Conservation (phyloP, 2,329 filamentous ascomycete genomes). For the Claviceps fusiformis region DNA sequence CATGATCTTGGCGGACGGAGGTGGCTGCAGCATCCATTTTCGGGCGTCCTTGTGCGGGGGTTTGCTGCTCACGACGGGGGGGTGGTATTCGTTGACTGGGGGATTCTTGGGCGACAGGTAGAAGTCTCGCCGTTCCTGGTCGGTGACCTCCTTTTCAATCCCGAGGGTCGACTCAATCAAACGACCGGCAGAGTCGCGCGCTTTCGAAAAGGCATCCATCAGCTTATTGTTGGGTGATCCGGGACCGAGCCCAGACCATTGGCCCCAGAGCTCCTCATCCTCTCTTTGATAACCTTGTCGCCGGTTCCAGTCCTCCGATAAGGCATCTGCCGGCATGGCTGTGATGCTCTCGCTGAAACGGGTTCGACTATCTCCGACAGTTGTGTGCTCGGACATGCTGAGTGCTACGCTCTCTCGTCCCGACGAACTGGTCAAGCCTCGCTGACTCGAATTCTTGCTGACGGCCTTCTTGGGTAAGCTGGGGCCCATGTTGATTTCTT, state of each 20-base stretch:
- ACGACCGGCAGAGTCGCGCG: slow-evolving; percentile 40
- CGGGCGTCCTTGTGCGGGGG: slow-evolving; percentile 57
- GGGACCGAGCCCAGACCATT: slow-evolving; percentile 12
- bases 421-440: slow-evolving; percentile 43
- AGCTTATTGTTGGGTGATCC: slow-evolving; percentile 44
- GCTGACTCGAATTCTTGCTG: slow-evolving; percentile 45
- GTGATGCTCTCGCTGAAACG: slow-evolving; percentile 18
- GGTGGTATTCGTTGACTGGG: slow-evolving; percentile 75
- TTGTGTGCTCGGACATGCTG: slow-evolving; percentile 26
- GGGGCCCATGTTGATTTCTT: slow-evolving; percentile 76
- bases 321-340: slow-evolving; percentile 24
- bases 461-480: slow-evolving; percentile 50
- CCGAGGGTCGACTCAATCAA: slow-evolving; percentile 38
- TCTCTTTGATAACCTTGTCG: slow-evolving; percentile 66
- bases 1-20: slow-evolving; percentile 83
- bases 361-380: slow-evolving; percentile 22
- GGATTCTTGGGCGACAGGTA: slow-evolving; percentile 50
- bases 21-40: slow-evolving; percentile 86
- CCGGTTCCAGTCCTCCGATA: slow-evolving; percentile 52
- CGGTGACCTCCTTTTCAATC: slow-evolving; percentile 37
- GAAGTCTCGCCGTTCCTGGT: slow-evolving; percentile 43
- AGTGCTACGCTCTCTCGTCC: slow-evolving; percentile 39
- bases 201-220: slow-evolving; percentile 45
- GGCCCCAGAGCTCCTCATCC: slow-evolving; percentile 76
- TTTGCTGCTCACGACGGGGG: slow-evolving; percentile 67